Evolutionary conservation across 2,329 filamentous ascomycete species (phyloP).

Genomic region (Cercospora berteroae): DNA sequence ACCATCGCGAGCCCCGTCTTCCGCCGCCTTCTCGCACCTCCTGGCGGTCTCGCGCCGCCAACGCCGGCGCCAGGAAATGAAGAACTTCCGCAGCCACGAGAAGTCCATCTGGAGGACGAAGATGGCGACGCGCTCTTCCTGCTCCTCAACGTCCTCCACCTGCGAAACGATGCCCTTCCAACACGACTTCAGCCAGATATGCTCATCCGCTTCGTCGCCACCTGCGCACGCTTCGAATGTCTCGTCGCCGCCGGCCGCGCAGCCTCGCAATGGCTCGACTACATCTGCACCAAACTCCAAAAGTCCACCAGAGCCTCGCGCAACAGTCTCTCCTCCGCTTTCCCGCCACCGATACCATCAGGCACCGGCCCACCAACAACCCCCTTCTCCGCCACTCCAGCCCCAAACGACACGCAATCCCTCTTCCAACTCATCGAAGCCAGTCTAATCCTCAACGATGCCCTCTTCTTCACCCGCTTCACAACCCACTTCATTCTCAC

Average conservation of each 20-base stretch:
- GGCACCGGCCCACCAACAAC: neutral
- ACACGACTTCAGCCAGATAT: slow-evolving; percentile 23
- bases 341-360: neutral
- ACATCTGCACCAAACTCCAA: slow-evolving; percentile 25
- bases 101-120: slow-evolving; percentile 26
- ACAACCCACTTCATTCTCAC: slow-evolving; percentile 28
- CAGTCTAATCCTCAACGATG: slow-evolving; percentile 31
- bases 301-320: neutral
- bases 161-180: slow-evolving; percentile 31
- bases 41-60: neutral
- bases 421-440: slow-evolving; percentile 30
- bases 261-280: slow-evolving; percentile 31
- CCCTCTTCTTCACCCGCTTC: slow-evolving; percentile 34
- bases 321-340: neutral
- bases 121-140: slow-evolving; percentile 30
- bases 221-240: slow-evolving; percentile 30
- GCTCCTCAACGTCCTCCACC: slow-evolving; percentile 32
- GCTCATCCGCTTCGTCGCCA: slow-evolving; percentile 27
- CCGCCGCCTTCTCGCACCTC: slow-evolving; percentile 15
- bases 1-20: slow-evolving; percentile 29
- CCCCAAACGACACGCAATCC: slow-evolving; percentile 7
- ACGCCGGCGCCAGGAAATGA: neutral
- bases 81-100: slow-evolving; percentile 2
- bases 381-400: slow-evolving; percentile 5
- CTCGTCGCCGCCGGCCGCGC: slow-evolving; percentile 27